Conservation (phyloP, 768 basidiomycete genomes). For the Boletus bicolor region DNA sequence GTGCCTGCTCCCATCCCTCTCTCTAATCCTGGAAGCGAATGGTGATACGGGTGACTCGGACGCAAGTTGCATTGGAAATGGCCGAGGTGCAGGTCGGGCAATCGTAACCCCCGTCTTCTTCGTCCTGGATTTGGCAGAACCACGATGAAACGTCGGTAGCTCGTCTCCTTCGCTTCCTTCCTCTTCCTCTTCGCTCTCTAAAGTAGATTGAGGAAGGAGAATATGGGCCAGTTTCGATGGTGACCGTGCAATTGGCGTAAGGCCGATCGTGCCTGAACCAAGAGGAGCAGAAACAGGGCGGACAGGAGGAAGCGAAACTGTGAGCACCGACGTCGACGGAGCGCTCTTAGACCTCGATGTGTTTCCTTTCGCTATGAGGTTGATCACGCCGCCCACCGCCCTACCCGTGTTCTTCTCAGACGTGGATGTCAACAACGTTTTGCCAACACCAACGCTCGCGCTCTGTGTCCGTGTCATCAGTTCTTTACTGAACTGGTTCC, state of each 20-base stretch:
- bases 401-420: background rate
- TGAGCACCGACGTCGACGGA: background rate
- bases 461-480: constrained; percentile 8
- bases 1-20: background rate
- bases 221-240: constrained; percentile 15
- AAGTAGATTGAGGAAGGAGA: constrained; percentile 2
- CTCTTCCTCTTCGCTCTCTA: constrained; percentile 13
- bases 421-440: background rate
- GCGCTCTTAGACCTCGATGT: background rate
- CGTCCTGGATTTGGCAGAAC: constrained; percentile 2
- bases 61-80: constrained; percentile 28
- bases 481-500: background rate
- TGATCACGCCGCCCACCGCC: background rate
- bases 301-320: background rate
- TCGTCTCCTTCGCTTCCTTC: constrained; percentile 10
- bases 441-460: background rate
- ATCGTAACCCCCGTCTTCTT: background rate
- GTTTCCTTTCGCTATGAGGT: constrained; percentile 5
- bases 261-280: background rate
- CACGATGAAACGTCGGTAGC: constrained; percentile 20
- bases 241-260: background rate
- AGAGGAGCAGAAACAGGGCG: constrained; percentile 1
- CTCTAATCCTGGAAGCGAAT: background rate
- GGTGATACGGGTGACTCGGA: background rate
- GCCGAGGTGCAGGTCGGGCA: constrained; percentile 10